Evolutionary conservation across 192 early-diverging fungal species (phyloP).

Genomic region (Backusella australiensis): DNA sequence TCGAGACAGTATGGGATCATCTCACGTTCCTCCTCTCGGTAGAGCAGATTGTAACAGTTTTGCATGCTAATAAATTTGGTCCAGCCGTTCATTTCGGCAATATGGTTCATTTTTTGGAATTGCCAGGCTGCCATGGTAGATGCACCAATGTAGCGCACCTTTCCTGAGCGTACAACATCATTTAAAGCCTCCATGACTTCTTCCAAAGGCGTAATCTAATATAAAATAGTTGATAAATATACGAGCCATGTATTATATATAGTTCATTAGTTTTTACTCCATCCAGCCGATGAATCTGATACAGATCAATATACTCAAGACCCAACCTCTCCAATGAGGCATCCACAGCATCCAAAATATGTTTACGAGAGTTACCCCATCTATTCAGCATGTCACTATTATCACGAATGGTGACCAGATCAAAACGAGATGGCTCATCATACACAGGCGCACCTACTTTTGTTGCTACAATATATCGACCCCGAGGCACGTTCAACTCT

Average conservation of each 20-base stretch:
- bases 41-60: conserved; percentile 37
- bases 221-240: neutral
- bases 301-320: conserved; percentile 70
- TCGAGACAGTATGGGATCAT: conserved; percentile 38
- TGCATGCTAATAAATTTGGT: conserved; percentile 20
- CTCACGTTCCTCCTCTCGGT: conserved; percentile 42
- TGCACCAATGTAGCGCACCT: conserved; percentile 48
- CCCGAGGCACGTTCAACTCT: conserved; percentile 49
- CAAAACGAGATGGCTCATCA: conserved; percentile 40
- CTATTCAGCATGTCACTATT: conserved; percentile 50
- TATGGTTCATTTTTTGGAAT: conserved; percentile 30
- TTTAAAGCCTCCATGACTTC: conserved; percentile 69
- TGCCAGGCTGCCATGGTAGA: conserved; percentile 39
- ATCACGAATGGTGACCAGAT: neutral
- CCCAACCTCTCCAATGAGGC: conserved; percentile 64
- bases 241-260: neutral
- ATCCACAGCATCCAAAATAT: conserved; percentile 77
- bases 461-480: conserved; percentile 70
- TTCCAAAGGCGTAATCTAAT: conserved; percentile 52
- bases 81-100: conserved; percentile 41
- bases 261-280: neutral
- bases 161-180: conserved; percentile 61
- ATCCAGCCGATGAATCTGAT: conserved; percentile 73
- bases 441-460: conserved; percentile 53
- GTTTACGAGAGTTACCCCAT: conserved; percentile 75